Conservation (phyloP, 257 asterid species). For the Solanum sitiens region DNA sequence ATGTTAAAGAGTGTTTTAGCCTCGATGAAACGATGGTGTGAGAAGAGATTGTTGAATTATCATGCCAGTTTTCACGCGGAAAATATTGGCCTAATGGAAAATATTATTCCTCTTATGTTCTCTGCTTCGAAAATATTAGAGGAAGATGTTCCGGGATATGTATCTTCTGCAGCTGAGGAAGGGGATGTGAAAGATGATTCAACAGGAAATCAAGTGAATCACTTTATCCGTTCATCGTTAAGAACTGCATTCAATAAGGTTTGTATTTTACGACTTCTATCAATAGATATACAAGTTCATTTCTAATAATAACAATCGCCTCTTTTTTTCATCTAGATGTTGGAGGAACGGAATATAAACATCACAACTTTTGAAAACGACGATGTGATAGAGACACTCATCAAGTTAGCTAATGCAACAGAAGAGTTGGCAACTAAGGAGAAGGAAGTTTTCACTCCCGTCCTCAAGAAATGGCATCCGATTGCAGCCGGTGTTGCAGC, state of each 20-base stretch:
- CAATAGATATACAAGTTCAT: not conserved
- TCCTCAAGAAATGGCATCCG: slow-evolving; percentile 10
- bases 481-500: slow-evolving; percentile 11
- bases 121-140: slow-evolving; percentile 37
- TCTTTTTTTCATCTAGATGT: not conserved
- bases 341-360: not conserved
- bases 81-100: slow-evolving; percentile 44
- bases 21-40: slow-evolving; percentile 48
- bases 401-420: not conserved
- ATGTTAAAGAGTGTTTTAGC: slow-evolving; percentile 27
- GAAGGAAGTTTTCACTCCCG: not conserved
- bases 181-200: slow-evolving; percentile 16
- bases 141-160: slow-evolving; percentile 40
- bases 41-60: slow-evolving; percentile 47
- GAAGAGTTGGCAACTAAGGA: slow-evolving; percentile 5
- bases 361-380: not conserved
- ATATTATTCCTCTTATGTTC: slow-evolving; percentile 46
- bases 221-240: slow-evolving; percentile 39
- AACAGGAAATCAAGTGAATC: slow-evolving; percentile 27
- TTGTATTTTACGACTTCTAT: not conserved
- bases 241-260: slow-evolving; percentile 47
- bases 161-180: slow-evolving; percentile 5
- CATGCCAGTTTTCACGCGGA: slow-evolving; percentile 36
- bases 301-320: too few species aligned
- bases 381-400: not conserved